Base-by-base conservation (phyloP, 352 stramenopile species). In the Aphanomyces astaci region DNA sequence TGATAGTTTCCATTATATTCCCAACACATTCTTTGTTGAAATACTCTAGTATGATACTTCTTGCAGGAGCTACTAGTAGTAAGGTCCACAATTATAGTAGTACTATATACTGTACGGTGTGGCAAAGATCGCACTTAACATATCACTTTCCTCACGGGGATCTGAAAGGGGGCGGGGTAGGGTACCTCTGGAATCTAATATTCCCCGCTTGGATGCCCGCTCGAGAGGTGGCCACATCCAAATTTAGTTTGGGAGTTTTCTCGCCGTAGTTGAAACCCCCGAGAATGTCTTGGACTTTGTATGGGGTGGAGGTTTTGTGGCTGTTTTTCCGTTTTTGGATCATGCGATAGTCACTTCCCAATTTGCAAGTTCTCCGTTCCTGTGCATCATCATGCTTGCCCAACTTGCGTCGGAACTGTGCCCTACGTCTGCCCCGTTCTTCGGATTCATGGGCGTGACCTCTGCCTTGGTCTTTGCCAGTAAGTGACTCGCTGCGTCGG, bases 381-480 rank as follows among this genome's bases (percentile, higher is more conserved):
- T 45, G n/a, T 40, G 56, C 11, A 27, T 22, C 15, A 24, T 28
- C 39, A 68, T 62, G 62, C 39, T 68, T 56, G 17, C 51, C 27
- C 15, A n/a, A 22, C 48, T 62, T 25, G 62, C 62, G 22, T 62
- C 93, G 76, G 95, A 99, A 85, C 96, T 96, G 67, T 99, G 96
- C 78, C 97, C 97, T 51, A 96, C 96, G 66, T 98, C 92, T 75
- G 96, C 97, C 63, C 96, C 97, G 75, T 99, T 99, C 88, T 99
- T 99, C 75, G 97, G 97, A 72, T 99, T 99, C 80, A 99, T 99
- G 95, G 97, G 97, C 71, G 96, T 99, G 17, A 96, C 96, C 66
- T 89, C 88, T 60, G 92, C 91, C 25, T 87, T 98, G 69, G 90
- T 98, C 56, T 96, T 97, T 74, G 88, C 86, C 64, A 97, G 88